Evolutionary conservation across 805 yeast genomes (phyloP).

Genomic region (Metschnikowia kunwiensis): DNA sequence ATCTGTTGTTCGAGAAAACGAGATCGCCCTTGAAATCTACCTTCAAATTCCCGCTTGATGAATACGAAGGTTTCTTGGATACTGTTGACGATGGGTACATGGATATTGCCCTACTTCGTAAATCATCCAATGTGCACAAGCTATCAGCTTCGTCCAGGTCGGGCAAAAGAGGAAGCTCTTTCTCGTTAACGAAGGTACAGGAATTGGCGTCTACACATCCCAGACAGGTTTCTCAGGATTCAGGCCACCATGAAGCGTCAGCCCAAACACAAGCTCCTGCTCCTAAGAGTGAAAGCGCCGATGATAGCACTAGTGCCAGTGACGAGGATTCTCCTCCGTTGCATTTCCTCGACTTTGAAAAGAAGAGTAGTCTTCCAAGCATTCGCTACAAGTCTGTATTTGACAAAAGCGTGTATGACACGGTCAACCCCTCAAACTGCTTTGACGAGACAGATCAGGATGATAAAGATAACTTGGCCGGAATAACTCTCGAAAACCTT

Average conservation of each 20-base stretch:
- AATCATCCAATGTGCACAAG: constrained; percentile 35
- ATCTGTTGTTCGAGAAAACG: constrained; percentile 25
- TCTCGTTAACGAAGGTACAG: constrained; percentile 4
- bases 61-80: constrained; percentile 53
- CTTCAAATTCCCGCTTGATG: constrained; percentile 42
- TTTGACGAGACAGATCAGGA: constrained; percentile 19
- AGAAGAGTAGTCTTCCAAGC: constrained; percentile 21
- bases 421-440: constrained; percentile 5
- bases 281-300: not conserved
- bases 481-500: constrained; percentile 50
- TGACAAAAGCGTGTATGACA: constrained; percentile 23
- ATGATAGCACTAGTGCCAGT: constrained; percentile 25
- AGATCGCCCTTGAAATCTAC: constrained; percentile 22
- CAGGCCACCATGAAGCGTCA: not conserved
- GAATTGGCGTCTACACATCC: constrained; percentile 1
- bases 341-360: constrained; percentile 29
- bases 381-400: constrained; percentile 38
- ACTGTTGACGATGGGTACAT: constrained; percentile 65
- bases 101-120: constrained; percentile 52
- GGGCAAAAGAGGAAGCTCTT: constrained; percentile 20
- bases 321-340: constrained; percentile 32
- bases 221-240: not conserved
- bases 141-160: constrained; percentile 21
- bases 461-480: constrained; percentile 16
- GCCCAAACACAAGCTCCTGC: not conserved